phyloP scores from a whole-genome alignment of 1,284 basidiomycete species.

The Tilletia caries region DNA sequence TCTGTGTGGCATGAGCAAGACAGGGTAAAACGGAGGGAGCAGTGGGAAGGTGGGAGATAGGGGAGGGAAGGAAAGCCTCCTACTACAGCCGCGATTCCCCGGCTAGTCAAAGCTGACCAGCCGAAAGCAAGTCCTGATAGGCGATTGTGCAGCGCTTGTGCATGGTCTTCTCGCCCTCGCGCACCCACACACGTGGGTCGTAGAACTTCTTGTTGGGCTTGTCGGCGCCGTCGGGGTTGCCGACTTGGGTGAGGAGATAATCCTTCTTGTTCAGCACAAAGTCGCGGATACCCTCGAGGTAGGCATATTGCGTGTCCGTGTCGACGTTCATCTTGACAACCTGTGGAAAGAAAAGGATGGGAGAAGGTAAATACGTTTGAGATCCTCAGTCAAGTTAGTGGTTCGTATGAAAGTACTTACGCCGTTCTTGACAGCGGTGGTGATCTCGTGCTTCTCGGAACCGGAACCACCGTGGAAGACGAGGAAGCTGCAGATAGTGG shows the following conservation, averaged over 20 bases:
- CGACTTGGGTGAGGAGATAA: constrained; percentile 51
- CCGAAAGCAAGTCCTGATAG: constrained; percentile 73
- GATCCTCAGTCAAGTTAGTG: background rate
- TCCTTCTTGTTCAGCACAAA: constrained; percentile 53
- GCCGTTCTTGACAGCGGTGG: constrained; percentile 83
- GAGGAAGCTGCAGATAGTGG: constrained; percentile 63
- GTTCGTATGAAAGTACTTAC: constrained; percentile 48
- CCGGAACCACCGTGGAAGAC: constrained; percentile 99
- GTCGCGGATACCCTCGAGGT: constrained; percentile 72
- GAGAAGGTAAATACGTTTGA: background rate
- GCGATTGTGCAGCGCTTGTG: constrained; percentile 82
- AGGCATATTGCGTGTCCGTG: constrained; percentile 83
- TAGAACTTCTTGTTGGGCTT: constrained; percentile 54
- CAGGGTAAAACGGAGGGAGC: no score
- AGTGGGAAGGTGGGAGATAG: no score
- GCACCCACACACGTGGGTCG: constrained; percentile 81
- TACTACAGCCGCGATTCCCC: no score
- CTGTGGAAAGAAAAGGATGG: background rate
- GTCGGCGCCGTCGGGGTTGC: constrained; percentile 52
- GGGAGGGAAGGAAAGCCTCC: no score
- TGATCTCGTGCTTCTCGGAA: constrained; percentile 93
- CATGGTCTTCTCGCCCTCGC: constrained; percentile 97
- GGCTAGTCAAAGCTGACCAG: constrained; percentile 47
- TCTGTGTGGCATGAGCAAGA: no score
- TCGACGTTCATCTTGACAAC: constrained; percentile 54